A percentile compares a stretch with the other conserved stretches of the same genome.
Evolutionary conservation across 202 grass and related monocot genomes (phyloP).

Genomic region (Panicum hallii): DNA sequence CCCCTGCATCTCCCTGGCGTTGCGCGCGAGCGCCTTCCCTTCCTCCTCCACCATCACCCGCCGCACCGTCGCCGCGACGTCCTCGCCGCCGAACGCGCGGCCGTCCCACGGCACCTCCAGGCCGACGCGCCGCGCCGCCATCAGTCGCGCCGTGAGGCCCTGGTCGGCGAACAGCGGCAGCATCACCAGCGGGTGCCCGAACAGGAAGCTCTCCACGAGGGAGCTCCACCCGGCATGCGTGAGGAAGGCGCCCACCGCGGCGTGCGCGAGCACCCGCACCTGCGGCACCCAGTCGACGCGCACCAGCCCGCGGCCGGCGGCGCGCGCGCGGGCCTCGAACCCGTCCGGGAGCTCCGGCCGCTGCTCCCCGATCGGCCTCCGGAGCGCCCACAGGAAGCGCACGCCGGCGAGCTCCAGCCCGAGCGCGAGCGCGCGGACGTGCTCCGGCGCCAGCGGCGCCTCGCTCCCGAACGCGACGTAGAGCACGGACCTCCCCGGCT

Average conservation of each 20-base stretch:
- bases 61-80: slow-evolving; percentile 4
- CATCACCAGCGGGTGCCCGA: slow-evolving; percentile 38
- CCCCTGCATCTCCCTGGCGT: not conserved
- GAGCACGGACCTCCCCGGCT: slow-evolving; percentile 23
- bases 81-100: not conserved
- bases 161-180: slow-evolving; percentile 32
- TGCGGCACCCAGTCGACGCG: slow-evolving; percentile 59
- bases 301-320: slow-evolving; percentile 18
- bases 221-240: slow-evolving; percentile 70
- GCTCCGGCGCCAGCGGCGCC: slow-evolving; percentile 31
- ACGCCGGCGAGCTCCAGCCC: slow-evolving; percentile 55
- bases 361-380: not conserved
- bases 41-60: slow-evolving; percentile 2
- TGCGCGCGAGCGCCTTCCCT: not conserved
- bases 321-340: slow-evolving; percentile 36
- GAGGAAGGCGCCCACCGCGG: slow-evolving; percentile 58
- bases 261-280: slow-evolving; percentile 50
- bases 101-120: slow-evolving; percentile 32
- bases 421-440: slow-evolving; percentile 37
- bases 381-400: slow-evolving; percentile 58
- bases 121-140: slow-evolving; percentile 20
- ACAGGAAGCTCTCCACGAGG: slow-evolving; percentile 39
- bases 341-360: slow-evolving; percentile 42
- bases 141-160: slow-evolving; percentile 29
- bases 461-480: slow-evolving; percentile 60